Percentiles rank a stretch among this genome's conserved stretches.
Evolutionary conservation across 192 early-diverging fungal genomes (phyloP).

Genomic region (Obelidium mucronatum): DNA sequence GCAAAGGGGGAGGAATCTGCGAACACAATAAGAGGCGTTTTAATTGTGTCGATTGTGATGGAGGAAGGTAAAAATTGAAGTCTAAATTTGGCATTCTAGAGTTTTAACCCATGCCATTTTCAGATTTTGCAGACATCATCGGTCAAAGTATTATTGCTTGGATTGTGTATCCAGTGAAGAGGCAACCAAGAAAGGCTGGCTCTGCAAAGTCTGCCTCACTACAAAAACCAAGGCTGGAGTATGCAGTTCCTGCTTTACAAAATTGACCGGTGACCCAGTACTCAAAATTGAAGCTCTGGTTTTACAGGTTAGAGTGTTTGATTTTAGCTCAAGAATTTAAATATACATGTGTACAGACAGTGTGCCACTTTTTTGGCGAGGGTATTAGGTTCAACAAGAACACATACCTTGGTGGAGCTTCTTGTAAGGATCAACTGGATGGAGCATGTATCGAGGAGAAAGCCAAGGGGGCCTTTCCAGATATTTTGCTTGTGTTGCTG

Average conservation of each 20-base stretch:
- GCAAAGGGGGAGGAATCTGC: neutral
- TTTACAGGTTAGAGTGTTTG: neutral
- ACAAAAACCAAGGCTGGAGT: neutral
- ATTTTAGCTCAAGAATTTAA: neutral
- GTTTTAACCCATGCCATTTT: too few relatives aligned
- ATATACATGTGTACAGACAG: neutral
- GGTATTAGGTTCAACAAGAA: constrained; percentile 9
- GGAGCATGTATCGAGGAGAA: neutral
- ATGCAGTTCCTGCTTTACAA: neutral
- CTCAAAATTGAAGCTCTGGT: neutral
- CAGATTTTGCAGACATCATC: too few relatives aligned
- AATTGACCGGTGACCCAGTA: neutral
- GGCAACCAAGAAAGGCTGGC: neutral
- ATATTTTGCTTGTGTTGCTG: neutral
- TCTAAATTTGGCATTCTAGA: too few relatives aligned
- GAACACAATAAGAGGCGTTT: neutral
- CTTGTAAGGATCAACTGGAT: constrained; percentile 1
- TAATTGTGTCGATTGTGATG: too few relatives aligned
- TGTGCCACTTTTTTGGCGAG: constrained; percentile 16
- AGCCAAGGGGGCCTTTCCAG: constrained; percentile 5
- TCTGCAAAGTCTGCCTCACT: neutral
- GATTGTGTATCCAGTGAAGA: neutral
- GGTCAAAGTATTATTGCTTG: too few relatives aligned
- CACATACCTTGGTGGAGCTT: neutral
- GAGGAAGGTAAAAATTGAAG: too few relatives aligned